Evolutionary conservation across 371 early-diverging fungal species (phyloP).

Genomic region (Rhizopus microsporus): DNA sequence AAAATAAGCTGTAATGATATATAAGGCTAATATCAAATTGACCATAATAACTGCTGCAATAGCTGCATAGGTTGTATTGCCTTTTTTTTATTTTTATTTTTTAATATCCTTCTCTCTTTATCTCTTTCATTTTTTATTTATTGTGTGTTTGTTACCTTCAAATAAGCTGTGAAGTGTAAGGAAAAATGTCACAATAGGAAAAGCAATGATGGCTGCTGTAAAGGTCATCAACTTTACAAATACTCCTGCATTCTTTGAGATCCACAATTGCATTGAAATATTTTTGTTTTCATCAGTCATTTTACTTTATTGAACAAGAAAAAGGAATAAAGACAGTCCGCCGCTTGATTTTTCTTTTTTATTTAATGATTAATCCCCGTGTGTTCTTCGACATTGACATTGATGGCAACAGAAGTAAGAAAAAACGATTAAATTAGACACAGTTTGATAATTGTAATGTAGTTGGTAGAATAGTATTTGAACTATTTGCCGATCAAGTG

Average conservation of each 20-base stretch:
- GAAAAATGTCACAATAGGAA: constrained; percentile 51
- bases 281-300: background rate
- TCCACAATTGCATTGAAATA: constrained; percentile 1
- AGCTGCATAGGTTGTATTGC: constrained; percentile 53
- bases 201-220: constrained; percentile 41
- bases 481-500: constrained; percentile 89
- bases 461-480: constrained; percentile 90
- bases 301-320: background rate
- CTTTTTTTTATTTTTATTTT: constrained; percentile 23
- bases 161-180: constrained; percentile 39
- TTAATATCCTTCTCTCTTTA: constrained; percentile 6
- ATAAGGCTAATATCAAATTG: constrained; percentile 43
- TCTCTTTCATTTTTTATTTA: constrained; percentile 1
- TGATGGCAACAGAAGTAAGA: constrained; percentile 56
- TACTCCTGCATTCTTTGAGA: constrained; percentile 15
- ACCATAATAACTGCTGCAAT: constrained; percentile 46
- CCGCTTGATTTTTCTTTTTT: constrained; percentile 3
- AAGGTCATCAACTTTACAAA: constrained; percentile 47
- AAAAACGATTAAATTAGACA: background rate
- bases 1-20: constrained; percentile 36
- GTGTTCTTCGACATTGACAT: constrained; percentile 73
- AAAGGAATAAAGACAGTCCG: constrained; percentile 8
- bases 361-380: constrained; percentile 56
- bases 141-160: constrained; percentile 31
- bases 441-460: background rate